Base-by-base conservation (phyloP, 2,329 filamentous ascomycete genomes). In the Clonostachys sp. region DNA sequence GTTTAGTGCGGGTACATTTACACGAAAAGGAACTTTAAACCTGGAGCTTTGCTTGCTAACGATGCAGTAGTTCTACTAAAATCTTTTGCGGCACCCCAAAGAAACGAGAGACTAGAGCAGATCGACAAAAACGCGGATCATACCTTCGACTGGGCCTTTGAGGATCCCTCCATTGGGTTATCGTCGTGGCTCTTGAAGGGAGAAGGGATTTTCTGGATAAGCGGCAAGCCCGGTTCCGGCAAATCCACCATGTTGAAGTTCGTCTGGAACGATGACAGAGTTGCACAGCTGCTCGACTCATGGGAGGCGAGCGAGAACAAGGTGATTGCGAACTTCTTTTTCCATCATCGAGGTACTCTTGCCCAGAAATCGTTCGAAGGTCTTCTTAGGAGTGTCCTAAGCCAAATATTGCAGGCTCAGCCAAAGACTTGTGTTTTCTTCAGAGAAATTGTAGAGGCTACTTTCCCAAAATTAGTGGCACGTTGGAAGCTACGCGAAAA, bases 241-340 rank as follows among this genome's bases (percentile, higher is more conserved):
- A 73, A 73, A 51, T 71, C 66, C 3, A 71, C 68, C 4, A 53
- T 71, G 12, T 68, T 70, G 59, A 67, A 63, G 20, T 58, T 61
- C 33, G 8, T 39, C 16, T 17, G n/a, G 16, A 33, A 24, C 12
- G 20, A 38, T 41, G 34, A 45, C 8, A 20, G 39, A 6, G 30
- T 24, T 9, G 16, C 14, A 2, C 13, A 8, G n/a, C 12, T 16
- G 12, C 34, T 17, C n/a, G 6, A n/a, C 16, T 14, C 33, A 14
- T 39, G 36, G 36, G 16, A 39, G 12, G 13, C 24, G 24, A 24
- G 24, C 24, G 24, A 24, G 24, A 24, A 24, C 24, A 14, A 39
- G 12, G 16, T 45, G 7, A 18, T 45, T 12, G 12, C 39, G 13
- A 39, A 13, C 12, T 36, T 39, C 18, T 45, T 45, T 17, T 45